Evolutionary conservation across 1,284 basidiomycete genomes (phyloP), one percentile per base, ranked within the genome.

Genomic region (Neonothopanus nambi): DNA sequence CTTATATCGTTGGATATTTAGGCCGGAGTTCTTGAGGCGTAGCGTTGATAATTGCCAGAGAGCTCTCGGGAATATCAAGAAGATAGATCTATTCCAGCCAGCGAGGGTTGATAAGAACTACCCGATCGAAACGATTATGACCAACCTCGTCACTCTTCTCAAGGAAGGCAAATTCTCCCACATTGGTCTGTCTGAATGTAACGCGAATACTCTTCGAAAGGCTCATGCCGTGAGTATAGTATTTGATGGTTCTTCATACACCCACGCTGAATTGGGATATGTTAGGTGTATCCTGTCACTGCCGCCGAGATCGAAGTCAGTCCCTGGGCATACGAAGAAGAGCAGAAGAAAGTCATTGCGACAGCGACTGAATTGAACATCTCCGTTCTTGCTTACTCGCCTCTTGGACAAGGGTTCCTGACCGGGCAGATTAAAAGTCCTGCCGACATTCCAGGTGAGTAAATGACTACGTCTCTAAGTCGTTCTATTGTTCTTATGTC

Each of bases 351-450:
- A n/a, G n/a, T n/a, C n/a, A n/a, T n/a, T n/a, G n/a, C n/a, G n/a
- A n/a, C n/a, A n/a, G n/a, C n/a, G n/a, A n/a, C n/a, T n/a, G n/a
- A n/a, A n/a, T n/a, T n/a, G n/a, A n/a, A n/a, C n/a, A n/a, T n/a
- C n/a, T n/a, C n/a, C n/a, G n/a, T n/a, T n/a, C n/a, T n/a, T n/a
- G n/a, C n/a, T n/a, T n/a, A n/a, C n/a, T n/a, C n/a, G n/a, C n/a
- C n/a, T 0, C 73, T 86, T 15, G 83, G 82, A 11, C 69, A 73
- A 42, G 85, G 86, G 1, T 77, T 87, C 63, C 66, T 89, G 17
- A 75, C 78, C 0, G 81, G 84, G 9, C 67, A 68, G 37, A 75
- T 77, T 61, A 76, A 77, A 61, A 69, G 63, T 15, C 63, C 61
- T 3, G 71, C 76, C 30, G 82, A 86, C n/a, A 15, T 71, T 17